Evolutionary conservation across 2,329 filamentous ascomycete species (phyloP).

Genomic region (Allantophomopsis lycopodina): DNA sequence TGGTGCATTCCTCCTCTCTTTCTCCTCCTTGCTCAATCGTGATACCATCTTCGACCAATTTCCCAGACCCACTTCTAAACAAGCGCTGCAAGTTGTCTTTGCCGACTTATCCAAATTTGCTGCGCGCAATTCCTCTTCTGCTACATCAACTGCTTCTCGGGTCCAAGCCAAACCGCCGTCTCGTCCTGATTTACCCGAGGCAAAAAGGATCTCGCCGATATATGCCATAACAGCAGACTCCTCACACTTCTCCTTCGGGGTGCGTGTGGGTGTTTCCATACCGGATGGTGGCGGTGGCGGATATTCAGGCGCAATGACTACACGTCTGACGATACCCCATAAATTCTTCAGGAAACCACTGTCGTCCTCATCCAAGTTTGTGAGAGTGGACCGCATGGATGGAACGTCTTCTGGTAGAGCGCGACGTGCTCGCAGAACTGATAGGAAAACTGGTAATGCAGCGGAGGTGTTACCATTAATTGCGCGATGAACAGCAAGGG

Average conservation of each 20-base stretch:
- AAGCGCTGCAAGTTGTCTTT: constrained; percentile 57
- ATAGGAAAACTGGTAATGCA: constrained; percentile 76
- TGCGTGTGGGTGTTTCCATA: constrained; percentile 49
- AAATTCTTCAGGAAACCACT: constrained; percentile 12
- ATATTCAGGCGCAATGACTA: constrained; percentile 43
- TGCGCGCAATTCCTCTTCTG: constrained; percentile 52
- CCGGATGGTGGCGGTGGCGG: constrained; percentile 61
- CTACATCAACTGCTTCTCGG: constrained; percentile 69
- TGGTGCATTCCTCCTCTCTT: constrained; percentile 6
- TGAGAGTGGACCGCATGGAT: constrained; percentile 7
- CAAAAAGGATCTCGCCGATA: constrained; percentile 86
- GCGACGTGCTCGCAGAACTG: constrained; percentile 67
- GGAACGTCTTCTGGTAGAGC: constrained; percentile 29
- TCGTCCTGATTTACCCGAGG: constrained; percentile 34
- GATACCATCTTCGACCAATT: constrained; percentile 79
- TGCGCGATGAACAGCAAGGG: constrained; percentile 67
- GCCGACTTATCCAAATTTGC: constrained; percentile 19
- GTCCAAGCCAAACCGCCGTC: constrained; percentile 81
- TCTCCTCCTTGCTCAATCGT: constrained; percentile 32
- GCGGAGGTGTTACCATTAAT: constrained; percentile 47
- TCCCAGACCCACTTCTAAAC: constrained; percentile 58
- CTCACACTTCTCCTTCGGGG: constrained; percentile 56
- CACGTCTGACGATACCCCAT: constrained; percentile 13
- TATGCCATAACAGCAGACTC: constrained; percentile 80
- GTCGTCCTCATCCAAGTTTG: constrained; percentile 6